These are phyloP conservation scores for Botrytis cinerea DNA, from an alignment of 2,329 filamentous ascomycete genomes.

Conservation along the genomic window DNA sequence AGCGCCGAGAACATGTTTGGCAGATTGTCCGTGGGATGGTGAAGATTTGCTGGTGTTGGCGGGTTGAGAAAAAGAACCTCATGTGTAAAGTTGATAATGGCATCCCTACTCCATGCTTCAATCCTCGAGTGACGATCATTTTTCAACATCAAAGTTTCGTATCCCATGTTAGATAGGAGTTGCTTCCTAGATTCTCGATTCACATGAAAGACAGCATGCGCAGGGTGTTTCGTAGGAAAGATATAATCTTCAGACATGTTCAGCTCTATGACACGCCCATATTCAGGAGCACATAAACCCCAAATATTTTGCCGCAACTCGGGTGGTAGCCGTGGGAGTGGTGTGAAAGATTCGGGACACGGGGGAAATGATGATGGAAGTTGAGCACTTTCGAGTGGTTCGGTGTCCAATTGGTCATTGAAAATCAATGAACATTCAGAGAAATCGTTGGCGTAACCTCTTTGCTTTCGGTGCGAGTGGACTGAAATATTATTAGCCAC, in stretches of 20 bases:
- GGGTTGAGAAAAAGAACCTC: neutral
- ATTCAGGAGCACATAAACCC: neutral
- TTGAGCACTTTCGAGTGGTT: neutral
- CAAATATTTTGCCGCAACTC: neutral
- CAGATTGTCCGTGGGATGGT: rapidly evolving
- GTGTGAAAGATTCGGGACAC: neutral
- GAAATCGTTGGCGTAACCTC: neutral
- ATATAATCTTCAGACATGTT: neutral
- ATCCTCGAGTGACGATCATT: neutral
- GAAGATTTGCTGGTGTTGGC: too few relatives aligned
- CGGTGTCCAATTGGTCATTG: neutral
- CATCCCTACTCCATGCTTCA: neutral
- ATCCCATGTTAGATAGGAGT: neutral
- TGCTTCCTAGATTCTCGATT: neutral
- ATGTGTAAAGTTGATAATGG: neutral
- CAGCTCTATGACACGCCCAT: neutral
- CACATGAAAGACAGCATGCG: neutral
- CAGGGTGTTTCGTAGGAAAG: neutral
- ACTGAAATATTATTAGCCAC: neutral
- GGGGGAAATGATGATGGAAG: neutral
- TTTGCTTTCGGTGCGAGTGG: neutral
- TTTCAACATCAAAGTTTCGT: neutral
- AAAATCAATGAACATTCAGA: neutral
- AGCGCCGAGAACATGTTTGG: neutral
- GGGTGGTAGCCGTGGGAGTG: neutral